A percentile compares a stretch with the other conserved stretches of the same genome.
Conservation (phyloP, 1,284 basidiomycete genomes). For the Cutaneotrichosporon sp. region DNA sequence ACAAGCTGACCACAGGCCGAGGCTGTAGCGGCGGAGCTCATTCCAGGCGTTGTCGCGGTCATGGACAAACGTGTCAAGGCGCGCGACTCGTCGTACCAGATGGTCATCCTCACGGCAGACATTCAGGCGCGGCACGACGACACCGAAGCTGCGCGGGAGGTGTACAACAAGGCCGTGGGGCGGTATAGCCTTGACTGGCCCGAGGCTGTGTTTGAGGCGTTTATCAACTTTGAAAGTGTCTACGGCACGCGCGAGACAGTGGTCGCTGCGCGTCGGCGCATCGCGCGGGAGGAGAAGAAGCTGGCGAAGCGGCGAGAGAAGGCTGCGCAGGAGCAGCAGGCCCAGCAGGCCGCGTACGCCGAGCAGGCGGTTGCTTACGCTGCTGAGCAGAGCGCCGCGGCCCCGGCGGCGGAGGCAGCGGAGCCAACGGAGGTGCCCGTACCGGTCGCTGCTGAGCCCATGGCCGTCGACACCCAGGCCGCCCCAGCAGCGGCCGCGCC, state of each 20-base stretch:
- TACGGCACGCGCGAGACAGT: conserved; percentile 68
- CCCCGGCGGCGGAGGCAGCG: conserved; percentile 2
- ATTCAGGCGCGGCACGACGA: conserved; percentile 54
- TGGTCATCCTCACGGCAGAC: conserved; percentile 23
- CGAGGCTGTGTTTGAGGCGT: conserved; percentile 83
- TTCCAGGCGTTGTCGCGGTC: conserved; percentile 24
- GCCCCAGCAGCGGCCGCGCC: conserved; percentile 8
- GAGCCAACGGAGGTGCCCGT: background rate
- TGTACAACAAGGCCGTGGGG: conserved; percentile 59
- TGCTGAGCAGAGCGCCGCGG: background rate
- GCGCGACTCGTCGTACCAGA: conserved; percentile 31
- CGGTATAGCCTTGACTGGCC: conserved; percentile 77
- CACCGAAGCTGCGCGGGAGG: conserved; percentile 58
- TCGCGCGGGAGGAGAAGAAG: conserved; percentile 62
- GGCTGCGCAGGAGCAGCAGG: conserved; percentile 47
- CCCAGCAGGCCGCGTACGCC: conserved; percentile 16
- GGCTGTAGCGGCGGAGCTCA: conserved; percentile 20
- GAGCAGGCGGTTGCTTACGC: conserved; percentile 8
- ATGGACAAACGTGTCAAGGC: conserved; percentile 25
- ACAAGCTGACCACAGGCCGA: conserved; percentile 26
- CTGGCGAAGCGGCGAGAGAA: conserved; percentile 62
- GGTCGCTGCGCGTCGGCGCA: conserved; percentile 61
- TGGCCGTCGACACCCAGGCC: conserved; percentile 1
- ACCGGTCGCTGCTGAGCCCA: background rate
- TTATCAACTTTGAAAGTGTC: conserved; percentile 76